Evolutionary conservation across 2,329 filamentous ascomycete species (phyloP).

Genomic region (Diplodia seriata): DNA sequence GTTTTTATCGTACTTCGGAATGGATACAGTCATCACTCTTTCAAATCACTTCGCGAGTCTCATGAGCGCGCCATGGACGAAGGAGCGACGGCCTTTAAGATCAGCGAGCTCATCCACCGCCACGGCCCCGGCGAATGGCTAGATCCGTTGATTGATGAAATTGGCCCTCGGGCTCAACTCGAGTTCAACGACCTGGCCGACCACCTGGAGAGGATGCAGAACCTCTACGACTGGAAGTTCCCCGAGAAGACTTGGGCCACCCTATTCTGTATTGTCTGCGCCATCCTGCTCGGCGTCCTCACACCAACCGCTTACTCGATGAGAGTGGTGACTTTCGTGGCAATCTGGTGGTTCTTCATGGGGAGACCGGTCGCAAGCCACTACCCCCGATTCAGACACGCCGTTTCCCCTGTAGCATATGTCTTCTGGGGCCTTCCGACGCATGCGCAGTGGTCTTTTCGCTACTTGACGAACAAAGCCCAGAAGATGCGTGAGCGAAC

Average conservation of each 20-base stretch:
- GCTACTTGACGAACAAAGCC: constrained; percentile 41
- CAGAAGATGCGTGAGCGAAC: constrained; percentile 39
- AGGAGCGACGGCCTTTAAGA: constrained; percentile 41
- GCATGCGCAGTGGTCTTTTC: constrained; percentile 45
- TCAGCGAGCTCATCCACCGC: constrained; percentile 48
- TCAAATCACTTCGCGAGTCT: constrained; percentile 45
- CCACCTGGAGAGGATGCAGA: constrained; percentile 47
- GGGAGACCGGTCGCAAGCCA: constrained; percentile 45
- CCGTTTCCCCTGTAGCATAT: constrained; percentile 47
- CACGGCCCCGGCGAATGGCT: constrained; percentile 49
- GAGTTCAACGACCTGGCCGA: constrained; percentile 49
- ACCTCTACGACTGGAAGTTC: constrained; percentile 49
- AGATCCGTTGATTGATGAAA: constrained; percentile 46
- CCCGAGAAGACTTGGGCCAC: constrained; percentile 45
- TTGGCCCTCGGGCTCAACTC: constrained; percentile 48
- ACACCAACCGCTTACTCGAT: constrained; percentile 46
- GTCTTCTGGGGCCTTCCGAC: constrained; percentile 51
- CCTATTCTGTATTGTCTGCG: constrained; percentile 45
- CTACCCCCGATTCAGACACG: constrained; percentile 47
- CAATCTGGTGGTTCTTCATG: constrained; percentile 48
- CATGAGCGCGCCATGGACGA: constrained; percentile 44
- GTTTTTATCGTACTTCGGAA: constrained; percentile 46
- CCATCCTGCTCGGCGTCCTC: constrained; percentile 42
- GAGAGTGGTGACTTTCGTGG: constrained; percentile 46
- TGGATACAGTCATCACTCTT: constrained; percentile 40